Conservation (phyloP, 331 rosid genomes). For the Rosa hybrid region DNA sequence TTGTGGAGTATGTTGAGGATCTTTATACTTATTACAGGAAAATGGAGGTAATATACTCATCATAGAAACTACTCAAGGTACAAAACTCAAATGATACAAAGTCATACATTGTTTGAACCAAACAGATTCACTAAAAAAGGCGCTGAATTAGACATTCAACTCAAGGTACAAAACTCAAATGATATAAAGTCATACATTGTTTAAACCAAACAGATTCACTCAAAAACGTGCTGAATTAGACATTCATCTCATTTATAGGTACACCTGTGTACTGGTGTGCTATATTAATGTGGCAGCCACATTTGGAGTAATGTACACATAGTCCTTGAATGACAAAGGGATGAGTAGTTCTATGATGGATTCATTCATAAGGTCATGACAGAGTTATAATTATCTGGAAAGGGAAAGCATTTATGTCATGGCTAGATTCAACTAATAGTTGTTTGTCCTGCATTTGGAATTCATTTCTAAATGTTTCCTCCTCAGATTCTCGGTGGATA, state of each 20-base stretch:
- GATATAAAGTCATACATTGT: neutral
- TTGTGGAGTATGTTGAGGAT: slow-evolving; percentile 74
- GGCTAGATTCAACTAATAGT: neutral
- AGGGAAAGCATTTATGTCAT: slow-evolving; percentile 7
- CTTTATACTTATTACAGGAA: slow-evolving; percentile 65
- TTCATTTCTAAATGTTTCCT: neutral
- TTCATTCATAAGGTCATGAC: neutral
- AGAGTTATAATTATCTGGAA: neutral
- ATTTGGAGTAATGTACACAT: no score
- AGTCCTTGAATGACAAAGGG: no score
- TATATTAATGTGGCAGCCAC: no score
- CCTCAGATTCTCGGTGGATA: neutral
- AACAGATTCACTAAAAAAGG: neutral
- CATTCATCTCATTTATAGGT: no score
- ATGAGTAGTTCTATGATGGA: neutral
- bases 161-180: neutral
- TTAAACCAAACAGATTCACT: neutral
- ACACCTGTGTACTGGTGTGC: no score
- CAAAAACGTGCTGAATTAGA: neutral
- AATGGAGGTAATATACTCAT: slow-evolving; percentile 58
- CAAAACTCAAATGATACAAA: neutral
- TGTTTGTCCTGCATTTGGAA: neutral
- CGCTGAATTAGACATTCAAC: neutral
- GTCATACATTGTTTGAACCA: neutral
- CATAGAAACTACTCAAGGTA: neutral